Conservation (phyloP, 2,329 filamentous ascomycete genomes). For the Alternaria ethzedia region DNA sequence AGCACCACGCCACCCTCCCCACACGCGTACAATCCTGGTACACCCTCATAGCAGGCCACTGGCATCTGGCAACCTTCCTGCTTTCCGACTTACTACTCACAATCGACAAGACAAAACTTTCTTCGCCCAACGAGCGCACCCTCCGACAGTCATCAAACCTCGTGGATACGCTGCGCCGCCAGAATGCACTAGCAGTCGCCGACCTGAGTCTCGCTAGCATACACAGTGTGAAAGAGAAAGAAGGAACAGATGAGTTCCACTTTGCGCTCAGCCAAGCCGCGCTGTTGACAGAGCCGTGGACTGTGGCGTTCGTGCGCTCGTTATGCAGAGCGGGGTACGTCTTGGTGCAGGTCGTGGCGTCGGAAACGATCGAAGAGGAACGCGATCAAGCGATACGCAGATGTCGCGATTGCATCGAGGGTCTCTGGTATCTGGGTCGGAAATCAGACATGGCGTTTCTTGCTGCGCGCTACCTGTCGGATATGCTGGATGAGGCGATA, state of each 20-base stretch:
- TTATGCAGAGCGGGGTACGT: conserved; percentile 7
- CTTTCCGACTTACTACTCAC: conserved; percentile 61
- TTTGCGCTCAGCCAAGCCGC: conserved; percentile 61
- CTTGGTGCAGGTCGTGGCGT: conserved; percentile 19
- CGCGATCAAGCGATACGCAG: conserved; percentile 39
- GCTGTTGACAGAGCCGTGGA: conserved; percentile 66
- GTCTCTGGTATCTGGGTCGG: conserved; percentile 60
- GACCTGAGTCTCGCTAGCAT: conserved; percentile 31
- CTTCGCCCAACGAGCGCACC: conserved; percentile 51
- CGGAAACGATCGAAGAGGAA: not conserved
- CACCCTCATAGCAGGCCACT: conserved; percentile 62
- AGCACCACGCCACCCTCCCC: conserved; percentile 58
- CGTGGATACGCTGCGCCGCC: conserved; percentile 33
- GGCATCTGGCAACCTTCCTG: conserved; percentile 63
- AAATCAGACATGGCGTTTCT: conserved; percentile 60
- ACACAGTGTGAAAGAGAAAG: conserved; percentile 13
- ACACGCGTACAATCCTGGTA: conserved; percentile 65
- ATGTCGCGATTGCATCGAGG: conserved; percentile 58
- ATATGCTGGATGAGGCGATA: conserved; percentile 18
- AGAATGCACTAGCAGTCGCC: conserved; percentile 48
- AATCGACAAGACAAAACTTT: conserved; percentile 52
- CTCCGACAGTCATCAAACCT: conserved; percentile 57
- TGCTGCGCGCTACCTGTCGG: conserved; percentile 43
- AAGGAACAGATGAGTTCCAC: conserved; percentile 53
- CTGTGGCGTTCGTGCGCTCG: conserved; percentile 49